Conservation (phyloP, 2,329 filamentous ascomycete genomes). For the Apiospora marii region DNA sequence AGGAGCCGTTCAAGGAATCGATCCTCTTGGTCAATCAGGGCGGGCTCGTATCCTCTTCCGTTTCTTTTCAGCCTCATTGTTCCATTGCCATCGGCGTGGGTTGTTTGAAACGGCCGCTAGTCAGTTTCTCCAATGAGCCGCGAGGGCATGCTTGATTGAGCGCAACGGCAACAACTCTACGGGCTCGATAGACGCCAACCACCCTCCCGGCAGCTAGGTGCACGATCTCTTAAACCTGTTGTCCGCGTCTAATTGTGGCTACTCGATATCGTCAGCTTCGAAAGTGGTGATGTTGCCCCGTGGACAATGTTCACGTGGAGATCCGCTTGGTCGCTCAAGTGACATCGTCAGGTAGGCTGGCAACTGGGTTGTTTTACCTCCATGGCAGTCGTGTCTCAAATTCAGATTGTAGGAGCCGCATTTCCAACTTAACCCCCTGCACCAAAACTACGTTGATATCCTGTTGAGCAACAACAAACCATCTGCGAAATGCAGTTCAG, state of each 20-base stretch:
- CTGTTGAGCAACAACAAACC: conserved; percentile 3
- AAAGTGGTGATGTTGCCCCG: conserved; percentile 21
- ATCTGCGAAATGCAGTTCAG: conserved; percentile 8
- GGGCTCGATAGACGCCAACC: conserved; percentile 4
- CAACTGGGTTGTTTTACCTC: conserved; percentile 21
- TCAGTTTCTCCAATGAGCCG: conserved; percentile 11
- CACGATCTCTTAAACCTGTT: not conserved
- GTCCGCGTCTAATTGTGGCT: conserved; percentile 20
- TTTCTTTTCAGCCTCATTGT: conserved; percentile 21
- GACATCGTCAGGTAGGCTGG: not conserved
- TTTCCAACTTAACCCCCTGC: conserved; percentile 10
- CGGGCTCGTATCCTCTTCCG: conserved; percentile 12
- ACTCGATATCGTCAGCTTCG: conserved; percentile 2
- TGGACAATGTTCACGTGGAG: conserved; percentile 16
- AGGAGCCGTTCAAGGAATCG: conserved; percentile 18
- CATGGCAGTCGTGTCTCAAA: conserved; percentile 22
- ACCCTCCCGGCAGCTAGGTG: conserved; percentile 10
- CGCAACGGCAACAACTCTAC: not conserved
- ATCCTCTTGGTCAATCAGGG: conserved; percentile 3
- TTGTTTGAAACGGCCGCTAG: conserved; percentile 21
- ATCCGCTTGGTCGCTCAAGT: conserved; percentile 20
- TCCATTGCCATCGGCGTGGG: not conserved
- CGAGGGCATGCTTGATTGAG: not conserved
- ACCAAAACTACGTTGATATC: conserved; percentile 1
- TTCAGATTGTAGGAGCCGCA: conserved; percentile 24